Evolutionary conservation across 2,329 filamentous ascomycete species (phyloP), one percentile per base, ranked within the genome.

Genomic region (Elsinoe fawcettii): DNA sequence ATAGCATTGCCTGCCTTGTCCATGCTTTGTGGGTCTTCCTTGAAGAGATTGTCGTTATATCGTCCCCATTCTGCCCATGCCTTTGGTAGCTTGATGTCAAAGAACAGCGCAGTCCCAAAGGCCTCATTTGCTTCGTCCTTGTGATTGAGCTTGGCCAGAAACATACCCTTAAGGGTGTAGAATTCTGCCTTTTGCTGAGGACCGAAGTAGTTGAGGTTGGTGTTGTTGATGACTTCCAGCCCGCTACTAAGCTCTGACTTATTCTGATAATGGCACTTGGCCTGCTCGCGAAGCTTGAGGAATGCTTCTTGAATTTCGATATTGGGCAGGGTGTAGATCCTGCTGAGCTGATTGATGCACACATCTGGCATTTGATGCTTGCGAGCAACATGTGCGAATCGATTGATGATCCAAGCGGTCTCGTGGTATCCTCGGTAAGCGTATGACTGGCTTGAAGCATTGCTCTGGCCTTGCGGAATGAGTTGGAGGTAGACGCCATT

Each of bases 241-340:
- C 93, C 93, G 67, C 85, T 96, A 55, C 85, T 92, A 56, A 99
- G 82, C 73, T 99, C 93, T 36, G 88, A 86, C 0, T 87, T 85
- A 66, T 97, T 97, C 74, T 97, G 91, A 70, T 97, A 99, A 70
- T 99, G 93, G 64, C 93, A 99, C 70, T 96, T 96, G 43, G 93
- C 93, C 73, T 99, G 93, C 73, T 99, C 95, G n/a, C 95, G 81
- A 55, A 99, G 75, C 75, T 99, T 99, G 60, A 99, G 75, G 79
- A 99, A 99, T 0, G 93, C 93, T 71, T 99, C 93, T 69, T 99
- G 95, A 47, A 99, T 99, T 74, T 99, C 93, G 44, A 99, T 99
- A 69, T 99, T 99, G 1, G 93, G 93, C 5, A 99, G 80, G 0
- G 93, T 99, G 71, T 99, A 99, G 69, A 99, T 99, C 61, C 92